Evolutionary conservation across 208 protist genomes (phyloP), one percentile per base, ranked within the genome.

Genomic region (Naegleria lovaniensis): DNA sequence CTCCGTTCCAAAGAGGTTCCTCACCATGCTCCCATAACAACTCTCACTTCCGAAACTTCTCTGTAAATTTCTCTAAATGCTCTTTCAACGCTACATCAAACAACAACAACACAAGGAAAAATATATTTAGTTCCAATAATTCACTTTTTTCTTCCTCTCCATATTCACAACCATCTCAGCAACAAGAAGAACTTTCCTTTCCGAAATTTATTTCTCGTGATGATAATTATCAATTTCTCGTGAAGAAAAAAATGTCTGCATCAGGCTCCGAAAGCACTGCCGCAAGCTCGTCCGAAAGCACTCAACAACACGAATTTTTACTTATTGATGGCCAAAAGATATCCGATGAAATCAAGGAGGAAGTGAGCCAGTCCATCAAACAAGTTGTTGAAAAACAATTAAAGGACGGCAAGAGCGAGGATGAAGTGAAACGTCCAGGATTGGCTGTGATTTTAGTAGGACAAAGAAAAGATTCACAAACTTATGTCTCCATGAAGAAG

Each of bases 401-500:
- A 39, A 52, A 87, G 25, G 29, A 79, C 1, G 67, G 67, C 9
- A n/a, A 36, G 22, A 41, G 9, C 6, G n/a, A 79, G 19, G 58
- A n/a, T 75, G 29, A 83, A 83, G 36, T 38, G 19, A 67, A 48
- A 38, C 29, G 22, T 29, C 96, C 98, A 15, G 97, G 97, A 15
- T 94, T 99, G 0, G 96, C 95, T 13, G 95, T 98, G 43, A 94
- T 99, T 75, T 96, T 99, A 43, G 98, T 99, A 43, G 98, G 98
- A 75, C 92, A 96, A 52, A 95, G 97, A 13, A 96, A 95, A 88
- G 97, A 98, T 92, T 97, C 96, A 13, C 93, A 97, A 85, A 97
- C 96, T 15, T 99, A 99, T 92, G 98, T 99, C 29, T 94, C 97
- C 75, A 96, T 98, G 91, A 99, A 99, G 93, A 92, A 95, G 91